Evolutionary conservation across 352 stramenopile genomes (phyloP), one percentile per base, ranked within the genome.

Genomic region (Phytophthora citricola): DNA sequence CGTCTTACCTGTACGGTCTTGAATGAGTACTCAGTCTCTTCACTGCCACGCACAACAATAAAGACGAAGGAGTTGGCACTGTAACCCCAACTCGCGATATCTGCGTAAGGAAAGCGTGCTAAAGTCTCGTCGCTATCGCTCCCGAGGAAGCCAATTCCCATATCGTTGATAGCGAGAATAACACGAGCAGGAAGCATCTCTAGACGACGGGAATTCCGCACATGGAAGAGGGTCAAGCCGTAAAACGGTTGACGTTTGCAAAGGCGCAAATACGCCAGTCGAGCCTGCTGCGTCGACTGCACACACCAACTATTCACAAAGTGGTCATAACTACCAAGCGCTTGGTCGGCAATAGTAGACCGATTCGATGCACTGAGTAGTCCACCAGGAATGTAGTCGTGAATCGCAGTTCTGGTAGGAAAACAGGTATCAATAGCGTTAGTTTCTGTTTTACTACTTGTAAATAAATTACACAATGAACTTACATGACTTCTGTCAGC

Each of bases 31-130:
- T 89, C 78, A 5, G 60, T 71, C 31, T 86, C 58, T 55, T 83
- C 65, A 7, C 34, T 58, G 3, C 64, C 56, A 0, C 58, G 57
- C 11, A 54, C 68, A 5, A 83, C 78, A 12, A 90, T 86, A 53
- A 96, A 85, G 14, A 96, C 89, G 66, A 96, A 96, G 4, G 82
- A 85, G 38, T 83, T 91, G 27, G 73, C 55, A 36, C 78, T 92
- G 63, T 94, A 91, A 4, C 89, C 87, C 89, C 89, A 96, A 24
- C 64, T 95, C 8, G 80, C 78, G 41, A 96, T 78, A 26, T 91
- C 78, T 17, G 68, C 69, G 57, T 93, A 95, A 12, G 75, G 61
- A 59, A 87, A 92, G 14, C 90, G 58, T n/a, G 71, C 63, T 15
- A 96, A 48, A 11, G 87, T 61, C 56, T 85, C 74, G 41, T 92